Conservation (phyloP, 179 eudicot species). For the Beta macrorhiza region DNA sequence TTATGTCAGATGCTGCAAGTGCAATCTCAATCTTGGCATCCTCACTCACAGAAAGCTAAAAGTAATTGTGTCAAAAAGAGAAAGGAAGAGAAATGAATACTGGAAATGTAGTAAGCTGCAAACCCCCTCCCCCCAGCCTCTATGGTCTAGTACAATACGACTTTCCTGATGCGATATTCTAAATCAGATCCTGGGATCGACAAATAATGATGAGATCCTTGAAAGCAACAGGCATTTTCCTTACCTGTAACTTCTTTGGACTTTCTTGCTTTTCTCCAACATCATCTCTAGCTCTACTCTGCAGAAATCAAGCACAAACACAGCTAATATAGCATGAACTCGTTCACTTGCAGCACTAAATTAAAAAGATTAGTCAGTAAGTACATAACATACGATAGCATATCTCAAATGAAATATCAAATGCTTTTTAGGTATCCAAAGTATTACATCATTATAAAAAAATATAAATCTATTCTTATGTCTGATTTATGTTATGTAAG, state of each 20-base stretch:
- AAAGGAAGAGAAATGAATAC: neutral
- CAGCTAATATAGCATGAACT: neutral
- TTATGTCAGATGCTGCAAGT: constrained; percentile 52
- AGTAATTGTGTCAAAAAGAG: neutral
- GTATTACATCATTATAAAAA: neutral
- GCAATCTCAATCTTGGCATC: constrained; percentile 40
- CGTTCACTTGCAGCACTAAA: neutral
- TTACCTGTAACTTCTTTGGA: constrained; percentile 45
- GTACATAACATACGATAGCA: neutral
- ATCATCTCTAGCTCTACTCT: constrained; percentile 35
- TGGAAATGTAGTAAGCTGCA: no score
- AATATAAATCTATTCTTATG: neutral
- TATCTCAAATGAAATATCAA: neutral
- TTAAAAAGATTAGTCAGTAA: neutral
- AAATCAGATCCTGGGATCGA: neutral
- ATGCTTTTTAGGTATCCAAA: neutral
- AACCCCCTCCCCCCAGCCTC: neutral
- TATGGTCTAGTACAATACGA: neutral
- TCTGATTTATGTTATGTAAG: neutral
- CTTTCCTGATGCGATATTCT: no score
- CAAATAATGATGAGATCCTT: neutral
- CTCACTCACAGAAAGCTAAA: constrained; percentile 44
- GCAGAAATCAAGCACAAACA: constrained; percentile 7
- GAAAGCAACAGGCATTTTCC: neutral
- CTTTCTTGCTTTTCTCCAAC: constrained; percentile 28